Evolutionary conservation across 148 eudicot species (phyloP).

Genomic region (Fagopyrum homotropicum): DNA sequence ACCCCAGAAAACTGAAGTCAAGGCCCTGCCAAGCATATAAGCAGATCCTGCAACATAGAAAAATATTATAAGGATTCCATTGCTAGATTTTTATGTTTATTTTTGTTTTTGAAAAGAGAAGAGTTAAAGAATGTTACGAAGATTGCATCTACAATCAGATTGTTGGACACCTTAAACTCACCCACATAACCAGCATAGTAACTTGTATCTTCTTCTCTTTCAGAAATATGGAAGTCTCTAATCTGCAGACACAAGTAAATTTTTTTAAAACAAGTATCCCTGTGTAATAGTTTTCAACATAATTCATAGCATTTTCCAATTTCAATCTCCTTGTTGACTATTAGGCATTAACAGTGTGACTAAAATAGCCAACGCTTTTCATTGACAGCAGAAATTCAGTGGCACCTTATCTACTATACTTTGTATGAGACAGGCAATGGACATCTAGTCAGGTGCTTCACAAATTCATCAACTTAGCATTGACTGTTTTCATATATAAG

Average conservation of each 20-base stretch:
- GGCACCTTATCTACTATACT: too few species aligned
- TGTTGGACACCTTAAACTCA: constrained; percentile 17
- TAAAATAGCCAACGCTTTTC: neutral
- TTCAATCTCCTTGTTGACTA: neutral
- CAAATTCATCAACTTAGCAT: neutral
- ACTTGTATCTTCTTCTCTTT: constrained; percentile 74
- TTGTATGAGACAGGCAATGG: too few species aligned
- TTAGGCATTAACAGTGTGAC: neutral
- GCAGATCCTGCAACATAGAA: constrained; percentile 46
- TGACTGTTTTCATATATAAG: neutral
- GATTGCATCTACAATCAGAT: neutral
- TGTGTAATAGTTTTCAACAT: neutral
- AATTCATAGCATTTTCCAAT: neutral
- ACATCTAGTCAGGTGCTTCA: neutral
- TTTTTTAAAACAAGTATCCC: neutral
- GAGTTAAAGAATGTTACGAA: neutral
- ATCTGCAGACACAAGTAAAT: constrained; percentile 29
- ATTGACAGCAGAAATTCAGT: neutral
- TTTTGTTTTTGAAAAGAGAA: neutral
- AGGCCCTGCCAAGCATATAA: constrained; percentile 78
- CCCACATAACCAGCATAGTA: constrained; percentile 90
- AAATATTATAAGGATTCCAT: neutral
- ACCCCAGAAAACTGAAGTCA: constrained; percentile 83
- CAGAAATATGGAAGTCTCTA: constrained; percentile 71
- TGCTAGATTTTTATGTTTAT: neutral